Percentiles rank a stretch among this genome's conserved stretches.
These are phyloP conservation scores for Solanum hybrid DNA, from an alignment of 305 asterid genomes.

Conservation along the genomic window DNA sequence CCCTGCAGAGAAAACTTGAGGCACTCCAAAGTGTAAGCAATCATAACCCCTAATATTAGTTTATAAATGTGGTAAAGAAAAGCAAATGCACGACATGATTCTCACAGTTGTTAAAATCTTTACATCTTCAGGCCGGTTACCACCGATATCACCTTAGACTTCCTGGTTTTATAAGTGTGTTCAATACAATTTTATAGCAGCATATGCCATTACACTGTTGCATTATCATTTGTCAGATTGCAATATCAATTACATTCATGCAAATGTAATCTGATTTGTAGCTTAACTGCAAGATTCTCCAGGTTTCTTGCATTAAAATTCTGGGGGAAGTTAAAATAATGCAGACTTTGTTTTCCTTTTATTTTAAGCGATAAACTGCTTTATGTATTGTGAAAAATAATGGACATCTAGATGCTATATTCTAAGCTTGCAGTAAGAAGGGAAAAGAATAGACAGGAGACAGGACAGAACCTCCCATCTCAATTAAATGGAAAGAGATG, in stretches of 20 bases:
- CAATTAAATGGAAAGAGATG: neutral
- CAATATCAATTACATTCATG: neutral
- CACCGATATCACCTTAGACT: neutral
- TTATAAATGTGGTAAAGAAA: neutral
- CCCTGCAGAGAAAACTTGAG: conserved; percentile 89
- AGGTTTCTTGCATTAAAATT: neutral
- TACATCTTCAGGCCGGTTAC: neutral
- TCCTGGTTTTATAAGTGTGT: neutral
- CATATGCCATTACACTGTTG: neutral
- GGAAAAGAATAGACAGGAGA: neutral
- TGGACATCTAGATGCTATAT: neutral
- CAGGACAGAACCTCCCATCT: neutral
- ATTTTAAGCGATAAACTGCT: neutral
- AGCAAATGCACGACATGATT: neutral
- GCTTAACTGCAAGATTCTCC: neutral
- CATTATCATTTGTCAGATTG: neutral
- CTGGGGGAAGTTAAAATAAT: neutral
- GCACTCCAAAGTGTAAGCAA: conserved; percentile 75
- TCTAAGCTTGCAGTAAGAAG: neutral
- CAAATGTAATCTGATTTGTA: neutral
- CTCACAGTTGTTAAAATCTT: neutral
- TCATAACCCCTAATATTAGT: neutral
- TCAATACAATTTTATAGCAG: neutral
- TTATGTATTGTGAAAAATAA: neutral
- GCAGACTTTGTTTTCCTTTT: neutral